Evolutionary conservation across 305 asterid genomes (phyloP).

Genomic region (Rubia balearica): DNA sequence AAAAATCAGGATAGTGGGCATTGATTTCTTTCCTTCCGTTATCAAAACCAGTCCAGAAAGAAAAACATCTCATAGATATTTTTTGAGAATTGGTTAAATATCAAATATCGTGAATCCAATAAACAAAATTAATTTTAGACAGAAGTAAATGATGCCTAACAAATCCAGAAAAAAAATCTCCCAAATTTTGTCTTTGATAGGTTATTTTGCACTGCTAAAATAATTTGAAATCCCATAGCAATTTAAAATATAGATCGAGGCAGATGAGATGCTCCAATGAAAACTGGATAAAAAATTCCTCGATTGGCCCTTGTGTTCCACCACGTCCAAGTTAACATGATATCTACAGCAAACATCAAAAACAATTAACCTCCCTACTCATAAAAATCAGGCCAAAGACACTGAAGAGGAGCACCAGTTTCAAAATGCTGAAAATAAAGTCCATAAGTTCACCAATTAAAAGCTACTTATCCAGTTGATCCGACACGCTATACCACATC

Average conservation of each 20-base stretch:
- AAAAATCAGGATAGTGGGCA: constrained; percentile 19
- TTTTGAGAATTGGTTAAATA: background rate
- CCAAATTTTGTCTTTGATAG: background rate
- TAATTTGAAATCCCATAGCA: background rate
- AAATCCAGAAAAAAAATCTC: background rate
- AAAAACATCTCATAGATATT: background rate
- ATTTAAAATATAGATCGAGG: constrained; percentile 1
- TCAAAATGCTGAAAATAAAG: background rate
- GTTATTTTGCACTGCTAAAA: background rate
- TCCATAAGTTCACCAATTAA: background rate
- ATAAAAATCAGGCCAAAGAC: background rate
- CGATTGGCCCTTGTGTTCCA: background rate
- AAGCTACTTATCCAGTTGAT: background rate
- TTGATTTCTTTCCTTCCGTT: constrained; percentile 1
- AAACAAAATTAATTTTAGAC: background rate
- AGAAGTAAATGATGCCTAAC: background rate
- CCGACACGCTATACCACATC: background rate
- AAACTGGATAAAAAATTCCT: background rate
- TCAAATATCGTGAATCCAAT: background rate
- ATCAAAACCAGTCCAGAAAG: constrained; percentile 8
- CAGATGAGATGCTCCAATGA: constrained; percentile 7
- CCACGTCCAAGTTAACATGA: background rate
- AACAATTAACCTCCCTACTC: constrained; percentile 3
- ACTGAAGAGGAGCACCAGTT: constrained; percentile 2
- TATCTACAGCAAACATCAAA: background rate